Conservation (phyloP, 495 filamentous ascomycete species). For the Usnea hakonensis region DNA sequence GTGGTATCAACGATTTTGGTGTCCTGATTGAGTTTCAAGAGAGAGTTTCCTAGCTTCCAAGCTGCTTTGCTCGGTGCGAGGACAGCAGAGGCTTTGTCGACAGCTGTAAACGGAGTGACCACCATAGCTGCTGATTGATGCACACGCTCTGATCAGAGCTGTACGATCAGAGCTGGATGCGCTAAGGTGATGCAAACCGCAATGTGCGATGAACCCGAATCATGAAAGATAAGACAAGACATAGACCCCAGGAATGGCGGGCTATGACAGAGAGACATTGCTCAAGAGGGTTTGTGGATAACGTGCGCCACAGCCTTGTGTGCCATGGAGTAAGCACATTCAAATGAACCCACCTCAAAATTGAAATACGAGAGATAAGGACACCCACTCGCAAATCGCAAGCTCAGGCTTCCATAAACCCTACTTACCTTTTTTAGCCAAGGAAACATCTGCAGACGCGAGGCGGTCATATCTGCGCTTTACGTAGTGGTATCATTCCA, state of each 20-base stretch:
- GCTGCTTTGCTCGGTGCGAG: conserved; percentile 27
- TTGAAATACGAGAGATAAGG: not conserved
- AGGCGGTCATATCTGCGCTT: not conserved
- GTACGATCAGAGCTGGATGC: conserved; percentile 11
- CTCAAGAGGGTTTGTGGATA: conserved; percentile 8
- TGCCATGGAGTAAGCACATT: not conserved
- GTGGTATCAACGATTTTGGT: conserved; percentile 21
- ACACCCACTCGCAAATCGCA: too few species aligned
- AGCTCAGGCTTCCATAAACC: too few species aligned
- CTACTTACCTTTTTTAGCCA: too few species aligned
- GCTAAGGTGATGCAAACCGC: conserved; percentile 8
- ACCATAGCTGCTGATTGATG: conserved; percentile 15
- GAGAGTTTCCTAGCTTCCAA: conserved; percentile 26
- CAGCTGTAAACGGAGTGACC: conserved; percentile 11
- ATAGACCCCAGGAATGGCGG: not conserved
- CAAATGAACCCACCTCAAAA: conserved; percentile 2
- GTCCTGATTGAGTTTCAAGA: conserved; percentile 26
- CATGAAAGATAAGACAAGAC: not conserved
- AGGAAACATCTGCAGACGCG: not conserved
- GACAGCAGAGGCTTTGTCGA: conserved; percentile 23
- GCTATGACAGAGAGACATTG: conserved; percentile 7
- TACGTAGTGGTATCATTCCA: too few species aligned
- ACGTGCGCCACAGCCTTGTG: conserved; percentile 10
- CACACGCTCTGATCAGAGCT: conserved; percentile 12
- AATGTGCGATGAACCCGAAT: not conserved